Conservation (phyloP, 2,329 filamentous ascomycete genomes). For the Parasarocladium wereldwijsianum region DNA sequence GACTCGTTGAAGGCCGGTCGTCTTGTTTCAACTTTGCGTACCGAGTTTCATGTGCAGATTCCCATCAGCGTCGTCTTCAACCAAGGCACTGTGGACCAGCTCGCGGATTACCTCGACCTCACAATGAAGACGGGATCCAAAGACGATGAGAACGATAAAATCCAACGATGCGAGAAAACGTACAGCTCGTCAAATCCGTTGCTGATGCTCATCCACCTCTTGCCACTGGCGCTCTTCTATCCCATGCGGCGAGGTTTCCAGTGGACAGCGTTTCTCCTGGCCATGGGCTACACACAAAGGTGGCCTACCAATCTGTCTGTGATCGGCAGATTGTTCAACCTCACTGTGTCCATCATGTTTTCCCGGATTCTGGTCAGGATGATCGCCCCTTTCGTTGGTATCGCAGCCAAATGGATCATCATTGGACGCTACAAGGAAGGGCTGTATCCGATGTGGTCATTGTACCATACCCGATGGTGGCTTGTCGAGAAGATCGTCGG, state of each 20-base stretch:
- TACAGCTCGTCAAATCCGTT: conserved; percentile 33
- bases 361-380: conserved; percentile 23
- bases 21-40: conserved; percentile 34
- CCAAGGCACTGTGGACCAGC: conserved; percentile 25
- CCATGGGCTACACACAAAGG: conserved; percentile 23
- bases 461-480: conserved; percentile 45
- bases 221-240: conserved; percentile 33
- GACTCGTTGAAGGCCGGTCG: conserved; percentile 38
- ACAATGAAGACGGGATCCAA: conserved; percentile 6
- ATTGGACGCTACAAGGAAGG: conserved; percentile 38
- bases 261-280: conserved; percentile 37
- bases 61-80: conserved; percentile 37
- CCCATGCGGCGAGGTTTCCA: conserved; percentile 34
- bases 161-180: conserved; percentile 22
- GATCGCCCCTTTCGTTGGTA: conserved; percentile 29
- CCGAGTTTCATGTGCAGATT: conserved; percentile 30
- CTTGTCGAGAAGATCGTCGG: conserved; percentile 36
- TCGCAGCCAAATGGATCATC: conserved; percentile 37
- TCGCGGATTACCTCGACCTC: conserved; percentile 24
- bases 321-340: conserved; percentile 30
- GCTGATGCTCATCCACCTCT: conserved; percentile 32
- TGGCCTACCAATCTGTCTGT: conserved; percentile 24
- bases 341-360: conserved; percentile 28
- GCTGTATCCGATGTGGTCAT: conserved; percentile 43
- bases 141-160: conserved; percentile 5